These are phyloP conservation scores for Populus hybrid DNA, from an alignment of 441 rosid species.

Conservation along the genomic window DNA sequence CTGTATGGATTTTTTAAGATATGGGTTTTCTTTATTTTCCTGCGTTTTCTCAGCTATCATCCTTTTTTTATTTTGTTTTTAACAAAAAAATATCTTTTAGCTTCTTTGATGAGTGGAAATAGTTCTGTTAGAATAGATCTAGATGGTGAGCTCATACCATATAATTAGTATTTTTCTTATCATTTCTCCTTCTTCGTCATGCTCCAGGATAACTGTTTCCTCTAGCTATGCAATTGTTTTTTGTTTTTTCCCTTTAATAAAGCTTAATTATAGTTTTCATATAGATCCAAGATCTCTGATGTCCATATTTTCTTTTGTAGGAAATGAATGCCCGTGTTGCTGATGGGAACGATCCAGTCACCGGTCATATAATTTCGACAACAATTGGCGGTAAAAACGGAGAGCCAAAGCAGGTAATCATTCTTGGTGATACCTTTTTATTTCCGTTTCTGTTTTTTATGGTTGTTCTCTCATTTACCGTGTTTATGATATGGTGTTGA, in stretches of 20 bases:
- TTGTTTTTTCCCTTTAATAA: not conserved
- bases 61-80: too few species aligned
- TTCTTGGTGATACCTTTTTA: not conserved
- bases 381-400: slow-evolving; percentile 95
- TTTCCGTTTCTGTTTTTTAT: not conserved
- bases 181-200: not conserved
- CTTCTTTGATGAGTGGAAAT: not conserved
- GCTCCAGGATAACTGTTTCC: slow-evolving; percentile 11
- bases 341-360: slow-evolving; percentile 70
- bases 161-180: not conserved
- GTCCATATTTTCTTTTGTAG: slow-evolving; percentile 33
- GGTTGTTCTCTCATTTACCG: not conserved
- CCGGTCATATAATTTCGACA: slow-evolving; percentile 90
- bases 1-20: not conserved
- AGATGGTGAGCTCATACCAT: not conserved
- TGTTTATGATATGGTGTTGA: not conserved
- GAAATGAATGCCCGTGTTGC: slow-evolving; percentile 77
- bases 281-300: not conserved
- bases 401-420: slow-evolving; percentile 75
- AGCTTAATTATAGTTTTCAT: not conserved
- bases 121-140: slow-evolving; percentile 5
- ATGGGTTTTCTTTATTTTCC: not conserved
- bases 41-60: not conserved
- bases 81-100: too few species aligned
- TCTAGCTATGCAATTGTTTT: not conserved